These are phyloP conservation scores for Protea cynaroides DNA, from an alignment of 164 flowering plant species.

Conservation along the genomic window DNA sequence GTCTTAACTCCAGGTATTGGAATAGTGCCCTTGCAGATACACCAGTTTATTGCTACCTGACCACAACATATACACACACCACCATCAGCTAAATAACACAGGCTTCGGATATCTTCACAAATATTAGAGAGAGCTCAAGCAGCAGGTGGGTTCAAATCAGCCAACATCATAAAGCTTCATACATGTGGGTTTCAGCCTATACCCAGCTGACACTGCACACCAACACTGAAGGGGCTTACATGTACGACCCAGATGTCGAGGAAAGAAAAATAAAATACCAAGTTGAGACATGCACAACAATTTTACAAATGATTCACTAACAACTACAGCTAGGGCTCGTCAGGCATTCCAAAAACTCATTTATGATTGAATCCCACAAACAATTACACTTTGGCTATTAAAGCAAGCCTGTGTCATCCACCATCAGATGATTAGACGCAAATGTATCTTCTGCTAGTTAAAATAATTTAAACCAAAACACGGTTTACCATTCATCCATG, in stretches of 20 bases:
- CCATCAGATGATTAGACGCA: background rate
- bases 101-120: background rate
- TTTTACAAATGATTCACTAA: background rate
- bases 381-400: background rate
- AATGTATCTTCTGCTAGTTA: too few relatives aligned
- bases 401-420: background rate
- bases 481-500: background rate
- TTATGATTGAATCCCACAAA: background rate
- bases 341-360: background rate
- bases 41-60: slow-evolving; percentile 95
- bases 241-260: too few relatives aligned
- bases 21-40: slow-evolving; percentile 80
- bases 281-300: too few relatives aligned
- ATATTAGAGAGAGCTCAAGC: background rate
- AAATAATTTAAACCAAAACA: background rate
- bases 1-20: slow-evolving; percentile 94
- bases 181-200: too few relatives aligned
- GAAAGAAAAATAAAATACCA: too few relatives aligned
- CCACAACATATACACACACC: background rate
- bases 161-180: background rate
- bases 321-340: background rate
- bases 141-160: background rate
- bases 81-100: background rate
- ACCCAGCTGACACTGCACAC: too few relatives aligned
- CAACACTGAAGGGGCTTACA: too few relatives aligned